These are phyloP conservation scores for Aureobasidium lini DNA, from an alignment of 2,329 filamentous ascomycete genomes.

Conservation along the genomic window DNA sequence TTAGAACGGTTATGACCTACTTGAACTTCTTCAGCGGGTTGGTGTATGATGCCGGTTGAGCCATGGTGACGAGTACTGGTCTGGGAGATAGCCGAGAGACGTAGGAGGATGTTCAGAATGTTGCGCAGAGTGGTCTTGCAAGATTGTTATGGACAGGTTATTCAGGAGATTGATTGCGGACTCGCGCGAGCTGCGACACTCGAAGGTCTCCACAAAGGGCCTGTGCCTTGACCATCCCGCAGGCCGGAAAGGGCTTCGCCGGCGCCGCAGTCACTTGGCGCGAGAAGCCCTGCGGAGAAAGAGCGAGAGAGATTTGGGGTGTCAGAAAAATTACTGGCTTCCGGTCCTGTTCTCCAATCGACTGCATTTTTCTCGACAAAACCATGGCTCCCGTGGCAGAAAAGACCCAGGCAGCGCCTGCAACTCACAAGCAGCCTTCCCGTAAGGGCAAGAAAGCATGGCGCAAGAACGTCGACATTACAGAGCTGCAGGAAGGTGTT, in stretches of 20 bases:
- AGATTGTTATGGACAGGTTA: background rate
- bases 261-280: background rate
- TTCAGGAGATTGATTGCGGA: slow-evolving; percentile 11
- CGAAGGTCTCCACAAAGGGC: background rate
- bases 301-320: background rate
- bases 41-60: slow-evolving; percentile 67
- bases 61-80: slow-evolving; percentile 53
- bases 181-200: slow-evolving; percentile 7
- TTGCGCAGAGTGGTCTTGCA: background rate
- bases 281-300: background rate
- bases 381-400: background rate
- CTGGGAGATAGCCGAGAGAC: background rate
- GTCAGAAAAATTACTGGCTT: background rate
- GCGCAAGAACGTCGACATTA: slow-evolving; percentile 95
- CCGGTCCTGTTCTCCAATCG: background rate
- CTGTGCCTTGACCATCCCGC: background rate
- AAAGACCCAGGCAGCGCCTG: slow-evolving; percentile 47
- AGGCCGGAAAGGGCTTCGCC: slow-evolving; percentile 8
- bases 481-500: slow-evolving; percentile 75
- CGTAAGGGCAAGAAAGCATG: slow-evolving; percentile 98
- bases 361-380: background rate
- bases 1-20: slow-evolving; percentile 42
- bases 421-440: slow-evolving; percentile 79
- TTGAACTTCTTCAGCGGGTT: slow-evolving; percentile 99
- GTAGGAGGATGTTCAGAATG: background rate